phyloP scores from a whole-genome alignment of 129 eudicot species.

The Pulicaria dysenterica region DNA sequence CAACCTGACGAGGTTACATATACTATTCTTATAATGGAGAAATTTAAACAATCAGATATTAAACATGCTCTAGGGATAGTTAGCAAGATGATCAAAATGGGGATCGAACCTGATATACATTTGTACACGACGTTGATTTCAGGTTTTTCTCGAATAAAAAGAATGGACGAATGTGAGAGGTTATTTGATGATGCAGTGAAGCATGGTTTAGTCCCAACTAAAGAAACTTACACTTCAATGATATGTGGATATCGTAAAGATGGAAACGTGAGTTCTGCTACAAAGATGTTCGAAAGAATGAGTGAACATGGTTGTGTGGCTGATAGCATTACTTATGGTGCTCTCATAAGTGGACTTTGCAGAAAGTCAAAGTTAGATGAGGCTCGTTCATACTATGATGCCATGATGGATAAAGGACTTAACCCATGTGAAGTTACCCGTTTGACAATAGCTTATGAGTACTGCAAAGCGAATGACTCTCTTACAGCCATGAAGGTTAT shows the following conservation, averaged over 20 bases:
- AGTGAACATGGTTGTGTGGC: conserved; percentile 68
- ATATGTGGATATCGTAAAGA: conserved; percentile 78
- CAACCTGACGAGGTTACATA: conserved; percentile 74
- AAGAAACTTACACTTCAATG: conserved; percentile 82
- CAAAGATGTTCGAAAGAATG: conserved; percentile 59
- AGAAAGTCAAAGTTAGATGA: conserved; percentile 62
- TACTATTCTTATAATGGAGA: conserved; percentile 62
- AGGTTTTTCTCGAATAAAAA: conserved; percentile 48
- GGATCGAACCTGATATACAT: conserved; percentile 65
- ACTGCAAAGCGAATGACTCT: conserved; percentile 58
- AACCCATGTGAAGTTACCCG: conserved; percentile 89
- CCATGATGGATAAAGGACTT: conserved; percentile 75
- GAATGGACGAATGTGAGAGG: conserved; percentile 64
- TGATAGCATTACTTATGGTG: conserved; percentile 82
- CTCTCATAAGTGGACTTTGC: conserved; percentile 89
- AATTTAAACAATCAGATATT: conserved; percentile 54
- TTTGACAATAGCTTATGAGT: conserved; percentile 80
- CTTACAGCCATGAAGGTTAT: conserved; percentile 52
- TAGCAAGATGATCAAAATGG: conserved; percentile 61
- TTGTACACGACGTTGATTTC: conserved; percentile 69
- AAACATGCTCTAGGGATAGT: conserved; percentile 54
- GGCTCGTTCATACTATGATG: conserved; percentile 58
- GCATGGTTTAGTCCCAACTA: conserved; percentile 70
- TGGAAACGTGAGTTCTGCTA: conserved; percentile 47
- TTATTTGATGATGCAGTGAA: conserved; percentile 57